These are phyloP conservation scores for Endocalyx cinctus DNA, from an alignment of 2,329 filamentous ascomycete species.

Conservation along the genomic window DNA sequence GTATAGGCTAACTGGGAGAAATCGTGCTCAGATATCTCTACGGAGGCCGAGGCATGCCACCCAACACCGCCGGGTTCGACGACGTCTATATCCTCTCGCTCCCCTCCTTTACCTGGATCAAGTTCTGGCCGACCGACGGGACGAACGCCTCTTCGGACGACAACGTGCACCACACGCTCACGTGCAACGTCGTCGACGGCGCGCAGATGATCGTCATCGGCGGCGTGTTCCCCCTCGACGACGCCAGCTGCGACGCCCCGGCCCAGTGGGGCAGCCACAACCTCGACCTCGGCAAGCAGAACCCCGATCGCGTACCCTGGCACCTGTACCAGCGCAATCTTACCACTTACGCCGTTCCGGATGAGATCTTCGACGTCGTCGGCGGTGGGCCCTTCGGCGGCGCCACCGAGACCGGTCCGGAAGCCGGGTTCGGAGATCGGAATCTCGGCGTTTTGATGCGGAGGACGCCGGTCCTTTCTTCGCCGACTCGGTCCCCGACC, in stretches of 20 bases:
- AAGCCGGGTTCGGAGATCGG: slow-evolving; percentile 41
- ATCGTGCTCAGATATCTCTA: slow-evolving; percentile 49
- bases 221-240: slow-evolving; percentile 48
- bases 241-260: slow-evolving; percentile 44
- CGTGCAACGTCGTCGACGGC: slow-evolving; percentile 52
- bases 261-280: slow-evolving; percentile 52
- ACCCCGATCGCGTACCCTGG: slow-evolving; percentile 43
- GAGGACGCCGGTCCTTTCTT: slow-evolving; percentile 41
- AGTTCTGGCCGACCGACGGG: slow-evolving; percentile 41
- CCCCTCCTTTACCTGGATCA: slow-evolving; percentile 61
- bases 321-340: slow-evolving; percentile 45
- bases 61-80: slow-evolving; percentile 48
- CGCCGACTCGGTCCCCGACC: slow-evolving; percentile 45
- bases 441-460: slow-evolving; percentile 52
- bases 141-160: slow-evolving; percentile 33
- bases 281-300: slow-evolving; percentile 48
- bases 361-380: slow-evolving; percentile 43
- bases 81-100: slow-evolving; percentile 60
- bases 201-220: slow-evolving; percentile 62
- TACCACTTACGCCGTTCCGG: slow-evolving; percentile 50
- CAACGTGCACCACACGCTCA: slow-evolving; percentile 50
- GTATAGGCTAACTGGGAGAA: too few relatives aligned
- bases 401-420: slow-evolving; percentile 48
- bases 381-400: slow-evolving; percentile 48
- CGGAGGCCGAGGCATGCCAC: slow-evolving; percentile 48